Evolutionary conservation across 2,329 filamentous ascomycete species (phyloP), one percentile per base, ranked within the genome.

Genomic region (Clarireedia sp.): DNA sequence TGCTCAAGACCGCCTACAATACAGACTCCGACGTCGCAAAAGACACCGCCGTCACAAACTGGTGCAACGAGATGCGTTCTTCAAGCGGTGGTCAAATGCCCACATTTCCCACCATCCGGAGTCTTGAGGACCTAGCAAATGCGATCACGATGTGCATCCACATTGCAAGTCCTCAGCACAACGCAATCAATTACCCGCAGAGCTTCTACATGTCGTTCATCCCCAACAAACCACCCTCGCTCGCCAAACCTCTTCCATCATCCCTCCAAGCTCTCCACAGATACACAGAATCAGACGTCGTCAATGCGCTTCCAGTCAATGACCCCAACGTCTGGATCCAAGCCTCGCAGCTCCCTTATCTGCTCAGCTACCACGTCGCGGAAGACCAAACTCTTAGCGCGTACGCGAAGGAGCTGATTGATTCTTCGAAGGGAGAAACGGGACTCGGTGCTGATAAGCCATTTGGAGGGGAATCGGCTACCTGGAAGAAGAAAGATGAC

Each of bases 71-170:
- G 59, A 67, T 76, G 57, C 70, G 60, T 19, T 59, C 56, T 19
- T 60, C 70, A 41, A 68, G 63, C 2, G 67, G 67, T 9, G 75
- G 67, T 5, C 67, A 67, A 47, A 70, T 78, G 60, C 64, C 68
- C 38, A 69, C 66, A 0, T 78, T 78, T 64, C 75, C 75, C 0
- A 64, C 59, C 2, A 71, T 78, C 57, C 66, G 63, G 26, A 74
- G 73, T 0, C 48, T 76, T 12, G 69, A 73, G 12, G 63, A 70
- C 19, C 68, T 79, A 0, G 64, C 70, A 40, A 73, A 78, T 60
- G 74, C 71, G 3, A 64, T 77, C 24, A 77, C 74, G 21, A 78
- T 79, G 76, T 75, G 74, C 65, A 78, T 78, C 57, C 75, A 78
- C 64, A 74, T 77, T 48, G 76, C 76, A 5, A 69, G 74, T 2